Evolutionary conservation across 805 yeast species (phyloP), one percentile per base, ranked within the genome.

Genomic region (Candida xiaguanensis): DNA sequence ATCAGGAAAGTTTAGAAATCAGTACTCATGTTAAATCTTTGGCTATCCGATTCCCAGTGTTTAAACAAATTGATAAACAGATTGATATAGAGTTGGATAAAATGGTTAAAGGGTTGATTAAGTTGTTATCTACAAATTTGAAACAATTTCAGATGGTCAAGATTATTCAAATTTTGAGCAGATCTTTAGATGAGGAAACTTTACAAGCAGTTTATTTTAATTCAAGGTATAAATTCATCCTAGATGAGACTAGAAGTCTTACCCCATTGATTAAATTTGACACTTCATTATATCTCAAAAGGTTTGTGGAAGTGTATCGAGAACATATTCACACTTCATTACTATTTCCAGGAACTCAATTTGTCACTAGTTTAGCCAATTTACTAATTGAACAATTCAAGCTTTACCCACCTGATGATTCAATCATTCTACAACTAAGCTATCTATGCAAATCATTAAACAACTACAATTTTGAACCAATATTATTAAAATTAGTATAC

Each of bases 361-460:
- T 63, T 36, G 52, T 67, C n/a, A 51, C 52, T 25, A 63, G 50
- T 38, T 51, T 64, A 40, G 63, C 58, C 2, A 39, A 42, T 15
- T 40, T 58, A n/a, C 47, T 63, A 16, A 37, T 53, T 9, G 39
- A 43, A 9, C 59, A 59, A 27, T 38, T 63, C 30, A 42, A 45
- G 14, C 34, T 19, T 18, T 52, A 63, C 39, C 45, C 63, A 17
- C 61, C 59, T 0, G 63, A 48, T 11, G 59, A 60, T n/a, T 41
- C 91, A 1, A 65, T 89, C 16, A 75, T 90, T 47, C 63, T 91
- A 24, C 99, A 91, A 60, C 61, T 90, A 27, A 80, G 87, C 1
- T 91, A 90, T 61, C 86, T 96, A 48, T 83, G 95, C n/a, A 88
- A 84, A 55, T 82, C 95, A 26, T 67, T 91, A 38, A 80, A 84